Percentiles rank a stretch among this genome's conserved stretches.
phyloP scores from a whole-genome alignment of 345 rosid genomes.

The Carallia brachiata region DNA sequence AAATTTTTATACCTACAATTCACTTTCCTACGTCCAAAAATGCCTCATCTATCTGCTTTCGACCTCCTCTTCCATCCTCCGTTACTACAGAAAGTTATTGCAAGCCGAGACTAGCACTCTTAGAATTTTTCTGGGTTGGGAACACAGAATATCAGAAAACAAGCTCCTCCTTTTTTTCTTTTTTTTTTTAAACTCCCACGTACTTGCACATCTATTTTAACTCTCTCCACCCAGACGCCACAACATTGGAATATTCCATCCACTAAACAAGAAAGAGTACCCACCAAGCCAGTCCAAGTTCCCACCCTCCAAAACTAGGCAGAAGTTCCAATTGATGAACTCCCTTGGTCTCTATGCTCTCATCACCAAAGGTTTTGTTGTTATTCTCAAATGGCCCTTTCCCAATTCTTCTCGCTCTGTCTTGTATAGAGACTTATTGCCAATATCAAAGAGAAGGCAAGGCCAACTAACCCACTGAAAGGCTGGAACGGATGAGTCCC shows the following conservation, averaged over 20 bases:
- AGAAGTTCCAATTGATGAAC: neutral
- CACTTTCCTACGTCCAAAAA: neutral
- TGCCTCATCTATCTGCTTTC: neutral
- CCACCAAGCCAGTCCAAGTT: neutral
- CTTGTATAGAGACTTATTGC: constrained; percentile 65
- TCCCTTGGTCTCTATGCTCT: neutral
- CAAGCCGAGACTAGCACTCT: too few relatives aligned
- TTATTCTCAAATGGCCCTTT: constrained; percentile 11
- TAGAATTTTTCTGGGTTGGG: too few relatives aligned
- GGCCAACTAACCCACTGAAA: constrained; percentile 73
- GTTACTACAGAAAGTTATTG: too few relatives aligned
- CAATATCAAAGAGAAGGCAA: constrained; percentile 46
- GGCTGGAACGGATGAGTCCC: constrained; percentile 73
- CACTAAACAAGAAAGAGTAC: neutral
- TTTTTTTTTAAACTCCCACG: too few relatives aligned
- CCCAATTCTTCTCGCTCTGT: constrained; percentile 17
- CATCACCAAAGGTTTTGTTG: neutral
- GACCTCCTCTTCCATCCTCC: neutral
- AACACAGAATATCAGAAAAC: too few relatives aligned
- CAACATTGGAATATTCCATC: too few relatives aligned
- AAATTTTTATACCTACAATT: neutral
- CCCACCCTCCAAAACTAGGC: neutral
- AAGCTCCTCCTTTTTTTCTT: too few relatives aligned
- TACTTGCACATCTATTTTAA: too few relatives aligned
- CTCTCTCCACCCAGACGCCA: too few relatives aligned